Evolutionary conservation across 176 grass and related monocot genomes (phyloP), one percentile per base, ranked within the genome.

Genomic region (Luzula sylvatica): DNA sequence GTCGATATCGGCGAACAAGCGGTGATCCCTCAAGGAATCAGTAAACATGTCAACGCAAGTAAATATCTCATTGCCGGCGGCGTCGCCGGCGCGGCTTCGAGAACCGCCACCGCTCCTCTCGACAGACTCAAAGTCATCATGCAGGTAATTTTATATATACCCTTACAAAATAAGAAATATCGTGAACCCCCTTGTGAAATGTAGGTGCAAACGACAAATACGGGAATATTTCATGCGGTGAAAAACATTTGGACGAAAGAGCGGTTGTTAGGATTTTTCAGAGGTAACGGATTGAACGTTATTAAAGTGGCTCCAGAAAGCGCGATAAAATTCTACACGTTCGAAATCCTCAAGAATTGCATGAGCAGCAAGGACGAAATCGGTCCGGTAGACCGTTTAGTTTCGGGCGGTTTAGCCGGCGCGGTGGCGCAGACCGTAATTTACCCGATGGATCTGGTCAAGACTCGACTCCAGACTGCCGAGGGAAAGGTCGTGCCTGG

Each of bases 41-140:
- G 70, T 19, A 94, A 82, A 45, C 87, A 86, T 68, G 70, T 66
- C 15, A 74, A 77, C 68, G 74, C 81, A 26, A 82, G 74, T 39
- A 94, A 79, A 60, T 86, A 87, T 71, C 67, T 94, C 42, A 94
- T 94, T 42, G 87, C 87, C 46, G 87, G 87, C 46, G 87, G 82
- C 11, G 68, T 94, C 47, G 82, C 87, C 21, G 87, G 87, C 29
- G 75, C 78, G 61, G 3, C 78, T 57, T 82, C 81, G 52, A 81
- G 87, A 56, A 94, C 87, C 15, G 53, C 82, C 49, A 94, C 87
- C 2, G 87, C 87, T 52, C 87, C 87, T 65, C 81, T 86, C 52
- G 87, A 94, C 41, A 73, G 78, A 42, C 82, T 94, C 38, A 94
- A 94, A 65, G 82, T 94, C 15, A 44, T 64, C 18, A 79, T 94